These are phyloP conservation scores for Aspergillus flavus DNA, from an alignment of 2,329 filamentous ascomycete genomes.

Conservation along the genomic window DNA sequence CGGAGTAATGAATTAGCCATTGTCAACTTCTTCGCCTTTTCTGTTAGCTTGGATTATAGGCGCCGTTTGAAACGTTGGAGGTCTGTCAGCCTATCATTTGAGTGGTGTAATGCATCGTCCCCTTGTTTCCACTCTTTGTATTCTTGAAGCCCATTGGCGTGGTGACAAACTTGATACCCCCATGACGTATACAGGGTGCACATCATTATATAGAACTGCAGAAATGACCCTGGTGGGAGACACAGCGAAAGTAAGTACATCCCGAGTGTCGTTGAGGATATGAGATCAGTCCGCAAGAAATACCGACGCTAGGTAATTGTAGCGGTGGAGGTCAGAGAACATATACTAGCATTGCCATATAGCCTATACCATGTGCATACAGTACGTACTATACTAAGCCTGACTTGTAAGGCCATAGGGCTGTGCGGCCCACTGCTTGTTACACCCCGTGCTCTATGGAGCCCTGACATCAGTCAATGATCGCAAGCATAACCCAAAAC, in stretches of 20 bases:
- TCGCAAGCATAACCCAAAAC: not conserved
- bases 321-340: not conserved
- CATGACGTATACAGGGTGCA: not conserved
- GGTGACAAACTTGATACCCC: not conserved
- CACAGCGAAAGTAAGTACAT: not conserved
- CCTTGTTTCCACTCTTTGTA: not conserved
- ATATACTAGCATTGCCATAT: not conserved
- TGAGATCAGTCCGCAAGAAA: constrained; percentile 2
- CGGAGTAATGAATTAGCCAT: not conserved
- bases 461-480: not conserved
- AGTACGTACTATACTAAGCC: not conserved
- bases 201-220: not conserved
- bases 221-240: not conserved
- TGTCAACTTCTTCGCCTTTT: not conserved
- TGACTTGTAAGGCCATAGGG: constrained; percentile 7
- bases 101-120: not conserved
- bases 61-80: not conserved
- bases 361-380: not conserved
- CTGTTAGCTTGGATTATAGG: too few species aligned
- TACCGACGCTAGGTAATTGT: not conserved
- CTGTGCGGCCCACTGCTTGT: constrained; percentile 7
- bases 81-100: not conserved
- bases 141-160: not conserved
- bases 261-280: not conserved
- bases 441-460: not conserved